Evolutionary conservation across 257 asterid species (phyloP).

Genomic region (Ballota nigra): DNA sequence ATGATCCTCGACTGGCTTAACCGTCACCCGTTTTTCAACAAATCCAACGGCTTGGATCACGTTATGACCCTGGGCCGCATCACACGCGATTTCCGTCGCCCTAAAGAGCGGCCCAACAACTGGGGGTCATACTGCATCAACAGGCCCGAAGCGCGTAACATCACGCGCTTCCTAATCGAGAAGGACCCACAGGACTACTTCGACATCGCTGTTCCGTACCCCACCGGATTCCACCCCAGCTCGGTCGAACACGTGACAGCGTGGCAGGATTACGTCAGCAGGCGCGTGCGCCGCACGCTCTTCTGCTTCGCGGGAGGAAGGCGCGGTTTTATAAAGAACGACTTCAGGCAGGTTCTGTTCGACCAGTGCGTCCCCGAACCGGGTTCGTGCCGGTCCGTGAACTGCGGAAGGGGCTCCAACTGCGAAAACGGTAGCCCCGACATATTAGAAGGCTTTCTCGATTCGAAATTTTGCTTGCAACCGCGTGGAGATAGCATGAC

Average conservation of each 20-base stretch:
- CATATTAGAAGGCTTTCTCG: constrained; percentile 15
- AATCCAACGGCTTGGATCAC: constrained; percentile 47
- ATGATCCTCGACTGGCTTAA: constrained; percentile 48
- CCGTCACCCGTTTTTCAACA: constrained; percentile 27
- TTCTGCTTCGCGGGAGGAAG: not conserved
- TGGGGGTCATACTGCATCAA: constrained; percentile 55
- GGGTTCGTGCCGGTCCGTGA: constrained; percentile 28
- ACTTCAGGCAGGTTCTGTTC: not conserved
- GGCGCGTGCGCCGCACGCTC: not conserved
- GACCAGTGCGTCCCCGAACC: not conserved
- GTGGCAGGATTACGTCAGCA: not conserved
- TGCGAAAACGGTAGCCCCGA: constrained; percentile 28
- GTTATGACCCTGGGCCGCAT: constrained; percentile 45
- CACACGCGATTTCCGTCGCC: constrained; percentile 62
- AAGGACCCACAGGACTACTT: constrained; percentile 8
- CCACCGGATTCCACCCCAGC: constrained; percentile 23
- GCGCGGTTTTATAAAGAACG: not conserved
- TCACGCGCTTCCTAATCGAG: constrained; percentile 44
- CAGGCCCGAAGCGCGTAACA: constrained; percentile 49
- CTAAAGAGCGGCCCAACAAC: not conserved
- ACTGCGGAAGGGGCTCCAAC: constrained; percentile 17
- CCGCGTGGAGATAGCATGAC: constrained; percentile 40
- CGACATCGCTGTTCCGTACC: constrained; percentile 21
- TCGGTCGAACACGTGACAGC: not conserved
- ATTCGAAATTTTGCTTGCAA: constrained; percentile 41